phyloP scores from a whole-genome alignment of 1,284 basidiomycete genomes.

The Cryptococcus hybrid region DNA sequence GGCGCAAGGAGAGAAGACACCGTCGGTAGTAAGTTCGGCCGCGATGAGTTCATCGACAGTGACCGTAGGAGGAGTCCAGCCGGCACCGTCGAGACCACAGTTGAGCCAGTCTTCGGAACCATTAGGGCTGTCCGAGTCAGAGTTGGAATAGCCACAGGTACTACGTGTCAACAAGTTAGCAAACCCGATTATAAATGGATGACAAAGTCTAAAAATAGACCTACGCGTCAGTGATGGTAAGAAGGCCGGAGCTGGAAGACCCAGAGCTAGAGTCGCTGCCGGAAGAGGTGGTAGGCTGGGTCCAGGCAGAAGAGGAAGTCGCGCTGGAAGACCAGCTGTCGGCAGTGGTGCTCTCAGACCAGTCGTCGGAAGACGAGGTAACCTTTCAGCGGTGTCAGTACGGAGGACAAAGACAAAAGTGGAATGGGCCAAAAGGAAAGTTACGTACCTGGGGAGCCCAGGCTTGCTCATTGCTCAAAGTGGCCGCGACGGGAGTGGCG shows the following conservation, averaged over 20 bases:
- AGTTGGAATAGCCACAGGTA: slow-evolving; percentile 33
- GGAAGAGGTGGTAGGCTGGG: slow-evolving; percentile 5
- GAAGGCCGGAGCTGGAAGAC: slow-evolving; percentile 4
- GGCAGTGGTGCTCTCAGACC: slow-evolving; percentile 2
- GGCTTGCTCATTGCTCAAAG: slow-evolving; percentile 4
- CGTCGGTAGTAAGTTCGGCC: slow-evolving; percentile 57
- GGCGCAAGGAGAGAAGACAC: slow-evolving; percentile 64
- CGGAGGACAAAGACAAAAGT: not conserved
- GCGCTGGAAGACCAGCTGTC: slow-evolving; percentile 1
- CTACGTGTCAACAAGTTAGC: slow-evolving; percentile 7
- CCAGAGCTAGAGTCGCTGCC: not conserved
- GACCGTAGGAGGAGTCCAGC: slow-evolving; percentile 51
- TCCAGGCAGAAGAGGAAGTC: not conserved
- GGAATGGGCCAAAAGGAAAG: not conserved
- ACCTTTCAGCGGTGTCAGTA: not conserved
- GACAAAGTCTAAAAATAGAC: not conserved
- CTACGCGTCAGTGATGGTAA: slow-evolving; percentile 20
- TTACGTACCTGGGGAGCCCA: slow-evolving; percentile 4
- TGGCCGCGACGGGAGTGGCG: not conserved
- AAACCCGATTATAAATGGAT: not conserved
- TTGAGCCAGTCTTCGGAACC: slow-evolving; percentile 73
- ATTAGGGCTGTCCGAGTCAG: slow-evolving; percentile 60
- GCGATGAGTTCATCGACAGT: slow-evolving; percentile 56
- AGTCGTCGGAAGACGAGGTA: slow-evolving; percentile 1
- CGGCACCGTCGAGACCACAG: slow-evolving; percentile 61